Base-by-base conservation (phyloP, 202 grass and related monocot genomes). In the Schoenoplectus tabernaemontani region DNA sequence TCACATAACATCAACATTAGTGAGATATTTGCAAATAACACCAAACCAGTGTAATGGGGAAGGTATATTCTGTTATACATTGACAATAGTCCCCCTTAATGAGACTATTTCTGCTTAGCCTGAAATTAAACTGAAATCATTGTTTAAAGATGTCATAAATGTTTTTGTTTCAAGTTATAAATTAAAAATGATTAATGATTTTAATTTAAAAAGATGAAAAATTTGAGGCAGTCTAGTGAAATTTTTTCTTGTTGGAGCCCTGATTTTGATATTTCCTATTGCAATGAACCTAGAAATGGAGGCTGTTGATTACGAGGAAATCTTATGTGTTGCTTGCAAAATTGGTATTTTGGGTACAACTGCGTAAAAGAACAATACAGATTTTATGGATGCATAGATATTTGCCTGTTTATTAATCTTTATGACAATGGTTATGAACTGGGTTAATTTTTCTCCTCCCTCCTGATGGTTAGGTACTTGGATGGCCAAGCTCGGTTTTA, bases 401-500 rank as follows among this genome's bases (percentile, higher is more conserved):
- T 64, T 54, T 73, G 61, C 75, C 26, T 63, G 80, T 83, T 11
- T 60, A 69, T 77, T 42, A 81, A 73, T 5, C 32, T 34, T 48
- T 48, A 13, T 47, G 50, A 37, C 30, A 13, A 1, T 77, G 5
- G 15, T 76, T 24, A 26, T 59, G 16, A 56, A 39, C n/a, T n/a
- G n/a, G n/a, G n/a, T n/a, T n/a, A n/a, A 51, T 9, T 78, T 86
- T 83, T 58, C 64, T 6, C 3, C 46, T 26, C 23, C 17, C 85
- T 59, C 80, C 9, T 78, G 65, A 78, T 16, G 32, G 56, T 60
- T 81, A 97, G 94, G 94, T 97, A 97, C 76, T 74, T 93, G 80
- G 86, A 93, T 89, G 86, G 84, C 76, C 87, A 87, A 59, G 89
- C 94, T 70, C 81, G 47, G 32, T 92, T 84, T 82, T 97, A 92